Percentiles rank a stretch among this genome's conserved stretches.
These are phyloP conservation scores for Teunomyces stri DNA, from an alignment of 805 yeast genomes.

Conservation along the genomic window DNA sequence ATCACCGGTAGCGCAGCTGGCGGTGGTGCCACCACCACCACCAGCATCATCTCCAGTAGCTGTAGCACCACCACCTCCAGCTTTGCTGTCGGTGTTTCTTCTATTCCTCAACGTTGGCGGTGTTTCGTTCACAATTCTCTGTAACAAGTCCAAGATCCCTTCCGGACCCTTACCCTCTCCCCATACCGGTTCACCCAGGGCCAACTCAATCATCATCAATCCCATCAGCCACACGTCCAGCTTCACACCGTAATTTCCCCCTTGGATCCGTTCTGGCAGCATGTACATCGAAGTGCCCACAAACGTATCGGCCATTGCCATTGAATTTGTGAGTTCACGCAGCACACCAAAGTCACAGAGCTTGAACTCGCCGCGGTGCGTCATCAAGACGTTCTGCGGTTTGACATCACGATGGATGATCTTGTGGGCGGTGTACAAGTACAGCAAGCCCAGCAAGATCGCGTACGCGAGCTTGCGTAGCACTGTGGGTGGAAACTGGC, in stretches of 20 bases:
- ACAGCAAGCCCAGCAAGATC: slow-evolving; percentile 76
- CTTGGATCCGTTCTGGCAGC: slow-evolving; percentile 96
- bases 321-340: slow-evolving; percentile 85
- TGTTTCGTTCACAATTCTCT: slow-evolving; percentile 88
- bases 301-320: slow-evolving; percentile 86
- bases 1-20: too few species aligned
- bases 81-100: slow-evolving; percentile 22
- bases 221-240: slow-evolving; percentile 98
- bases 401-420: slow-evolving; percentile 95
- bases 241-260: slow-evolving; percentile 88
- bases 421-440: slow-evolving; percentile 77
- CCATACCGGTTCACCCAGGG: slow-evolving; percentile 82
- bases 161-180: slow-evolving; percentile 63
- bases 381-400: slow-evolving; percentile 89
- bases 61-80: too few species aligned
- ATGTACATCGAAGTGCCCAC: slow-evolving; percentile 97
- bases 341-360: slow-evolving; percentile 97
- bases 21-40: too few species aligned
- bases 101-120: slow-evolving; percentile 64
- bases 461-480: slow-evolving; percentile 72
- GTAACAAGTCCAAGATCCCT: slow-evolving; percentile 86
- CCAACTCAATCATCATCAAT: slow-evolving; percentile 81
- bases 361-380: slow-evolving; percentile 82
- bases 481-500: slow-evolving; percentile 55
- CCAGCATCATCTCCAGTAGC: too few species aligned